Evolutionary conservation across 495 filamentous ascomycete genomes (phyloP), one percentile per base, ranked within the genome.

Genomic region (Penicillium chermesinum): DNA sequence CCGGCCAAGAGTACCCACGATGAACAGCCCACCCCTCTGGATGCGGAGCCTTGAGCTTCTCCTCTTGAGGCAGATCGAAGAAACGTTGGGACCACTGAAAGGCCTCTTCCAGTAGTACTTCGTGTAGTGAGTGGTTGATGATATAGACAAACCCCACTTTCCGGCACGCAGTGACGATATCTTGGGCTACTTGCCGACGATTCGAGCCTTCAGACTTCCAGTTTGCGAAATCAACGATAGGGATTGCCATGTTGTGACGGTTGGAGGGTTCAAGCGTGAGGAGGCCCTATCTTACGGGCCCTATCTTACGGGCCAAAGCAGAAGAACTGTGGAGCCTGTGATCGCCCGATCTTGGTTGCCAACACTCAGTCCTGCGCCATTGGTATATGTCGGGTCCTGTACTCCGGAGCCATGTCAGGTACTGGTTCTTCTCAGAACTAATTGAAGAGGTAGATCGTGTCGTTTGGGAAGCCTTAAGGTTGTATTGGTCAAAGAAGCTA

Each of bases 1-100:
- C 81, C 0, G 78, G 75, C 66, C 77, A 78, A 2, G 82, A 85
- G 58, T 86, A 87, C 9, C 84, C 83, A 36, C 84, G 72, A 56
- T 86, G 83, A 16, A 72, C 62, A 4, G 60, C 63, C 58, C 70
- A 68, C 43, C 78, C 78, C 35, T 74, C 71, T 3, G 83, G 83
- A 63, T 85, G 82, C 14, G 81, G 81, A 13, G 80, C 82, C 36
- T 76, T 67, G 54, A 72, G 64, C 45, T 80, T 81, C 14, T 67
- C 66, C 6, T 70, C 66, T 21, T 58, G 52, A 2, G 68, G 61
- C 12, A 80, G 60, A 19, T 67, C 62, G 49, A 76, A 79, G 45
- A 80, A 66, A 20, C 60, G 55, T 38, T 58, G 72, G 4, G 74
- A 73, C 76, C 72, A 81, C 14, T 54, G 50, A 48, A 85, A 83